These are phyloP conservation scores for Candida palmyrensis DNA, from an alignment of 805 yeast genomes.

Conservation along the genomic window DNA sequence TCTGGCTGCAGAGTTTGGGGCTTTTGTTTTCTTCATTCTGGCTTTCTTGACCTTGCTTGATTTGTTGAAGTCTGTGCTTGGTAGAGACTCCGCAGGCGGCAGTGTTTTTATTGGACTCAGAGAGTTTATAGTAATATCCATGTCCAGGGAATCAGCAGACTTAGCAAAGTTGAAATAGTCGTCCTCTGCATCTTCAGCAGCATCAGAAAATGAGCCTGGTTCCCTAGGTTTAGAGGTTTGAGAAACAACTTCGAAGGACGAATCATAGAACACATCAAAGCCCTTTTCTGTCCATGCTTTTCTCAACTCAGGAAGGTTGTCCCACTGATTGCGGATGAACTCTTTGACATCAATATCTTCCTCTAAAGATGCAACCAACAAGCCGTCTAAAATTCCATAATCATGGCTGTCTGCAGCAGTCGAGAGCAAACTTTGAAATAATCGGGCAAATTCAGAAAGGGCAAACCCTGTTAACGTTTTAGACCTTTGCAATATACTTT, in stretches of 20 bases:
- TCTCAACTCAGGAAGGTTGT: conserved; percentile 15
- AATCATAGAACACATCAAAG: conserved; percentile 7
- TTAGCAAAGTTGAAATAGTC: background rate
- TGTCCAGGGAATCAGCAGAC: background rate
- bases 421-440: conserved; percentile 16
- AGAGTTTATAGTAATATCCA: conserved; percentile 2
- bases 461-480: conserved; percentile 8
- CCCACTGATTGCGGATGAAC: conserved; percentile 15
- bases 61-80: too few relatives aligned
- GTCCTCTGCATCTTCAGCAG: background rate
- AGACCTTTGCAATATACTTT: conserved; percentile 11
- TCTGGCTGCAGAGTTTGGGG: too few relatives aligned
- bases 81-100: conserved; percentile 4
- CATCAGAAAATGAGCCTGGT: background rate
- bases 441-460: conserved; percentile 10
- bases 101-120: conserved; percentile 6
- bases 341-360: conserved; percentile 12
- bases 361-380: conserved; percentile 11
- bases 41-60: too few relatives aligned
- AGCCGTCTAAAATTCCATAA: conserved; percentile 14
- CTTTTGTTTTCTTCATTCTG: too few relatives aligned
- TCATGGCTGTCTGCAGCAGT: conserved; percentile 9
- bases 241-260: background rate
- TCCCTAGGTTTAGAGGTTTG: background rate
- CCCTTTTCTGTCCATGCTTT: conserved; percentile 9